These are phyloP conservation scores for Ceratobasidium sp. DNA, from an alignment of 1,284 basidiomycete species.

Conservation along the genomic window DNA sequence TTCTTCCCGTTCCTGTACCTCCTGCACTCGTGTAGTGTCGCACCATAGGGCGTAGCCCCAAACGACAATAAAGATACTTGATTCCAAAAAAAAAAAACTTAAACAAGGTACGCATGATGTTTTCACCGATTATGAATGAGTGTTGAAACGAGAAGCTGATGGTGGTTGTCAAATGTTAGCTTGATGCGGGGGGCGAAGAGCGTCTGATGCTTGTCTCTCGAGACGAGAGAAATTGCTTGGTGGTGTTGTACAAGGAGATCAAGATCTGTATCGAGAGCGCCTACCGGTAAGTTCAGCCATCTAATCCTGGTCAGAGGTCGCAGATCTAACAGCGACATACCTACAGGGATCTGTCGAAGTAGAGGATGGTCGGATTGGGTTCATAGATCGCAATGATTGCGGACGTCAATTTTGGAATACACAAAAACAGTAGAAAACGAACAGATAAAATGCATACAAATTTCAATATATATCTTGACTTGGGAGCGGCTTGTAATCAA, in stretches of 20 bases:
- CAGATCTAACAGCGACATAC: not conserved
- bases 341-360: slow-evolving; percentile 28
- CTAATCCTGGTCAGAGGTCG: not conserved
- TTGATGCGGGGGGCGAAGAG: slow-evolving; percentile 94
- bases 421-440: slow-evolving; percentile 40
- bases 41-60: too few species aligned
- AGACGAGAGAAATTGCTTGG: slow-evolving; percentile 95
- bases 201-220: slow-evolving; percentile 93
- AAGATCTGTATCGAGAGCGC: slow-evolving; percentile 86
- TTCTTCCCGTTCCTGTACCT: too few species aligned
- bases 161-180: slow-evolving; percentile 58
- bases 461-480: too few species aligned
- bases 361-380: not conserved
- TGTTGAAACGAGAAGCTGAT: too few species aligned
- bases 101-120: slow-evolving; percentile 74
- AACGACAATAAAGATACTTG: too few species aligned
- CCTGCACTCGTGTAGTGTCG: too few species aligned
- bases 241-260: slow-evolving; percentile 94
- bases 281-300: slow-evolving; percentile 62
- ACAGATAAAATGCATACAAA: not conserved
- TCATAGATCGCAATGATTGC: not conserved
- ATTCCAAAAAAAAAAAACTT: too few species aligned
- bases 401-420: slow-evolving; percentile 17
- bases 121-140: not conserved
- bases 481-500: too few species aligned